Conservation (phyloP, 2,329 filamentous ascomycete species). For the Shiraia sp. region DNA sequence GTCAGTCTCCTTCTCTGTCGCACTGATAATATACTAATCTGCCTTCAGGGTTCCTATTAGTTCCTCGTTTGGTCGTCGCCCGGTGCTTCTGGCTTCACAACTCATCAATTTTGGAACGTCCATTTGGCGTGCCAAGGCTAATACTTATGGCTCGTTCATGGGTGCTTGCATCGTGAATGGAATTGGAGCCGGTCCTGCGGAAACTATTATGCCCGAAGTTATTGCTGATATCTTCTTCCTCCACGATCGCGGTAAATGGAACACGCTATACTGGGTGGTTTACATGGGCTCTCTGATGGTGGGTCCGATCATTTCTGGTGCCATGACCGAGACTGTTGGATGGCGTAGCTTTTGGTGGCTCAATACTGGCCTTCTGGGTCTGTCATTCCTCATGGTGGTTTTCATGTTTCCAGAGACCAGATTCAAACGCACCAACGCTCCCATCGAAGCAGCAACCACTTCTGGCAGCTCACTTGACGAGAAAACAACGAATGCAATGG, state of each 20-base stretch:
- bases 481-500: slow-evolving; percentile 17
- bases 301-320: slow-evolving; percentile 60
- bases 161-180: slow-evolving; percentile 65
- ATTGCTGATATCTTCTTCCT: slow-evolving; percentile 69
- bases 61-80: slow-evolving; percentile 59
- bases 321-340: slow-evolving; percentile 62
- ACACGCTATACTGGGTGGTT: slow-evolving; percentile 63
- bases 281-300: slow-evolving; percentile 68
- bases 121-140: slow-evolving; percentile 63
- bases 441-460: slow-evolving; percentile 2
- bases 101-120: slow-evolving; percentile 57
- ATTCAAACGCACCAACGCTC: slow-evolving; percentile 54
- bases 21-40: slow-evolving; percentile 2
- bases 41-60: slow-evolving; percentile 57
- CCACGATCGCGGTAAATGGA: slow-evolving; percentile 66
- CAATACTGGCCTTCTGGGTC: slow-evolving; percentile 59
- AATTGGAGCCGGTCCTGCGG: slow-evolving; percentile 64
- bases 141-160: slow-evolving; percentile 65
- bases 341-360: slow-evolving; percentile 70
- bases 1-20: slow-evolving; percentile 36
- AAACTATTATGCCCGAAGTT: slow-evolving; percentile 65
- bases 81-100: slow-evolving; percentile 57
- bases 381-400: slow-evolving; percentile 56
- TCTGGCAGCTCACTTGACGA: slow-evolving; percentile 14
- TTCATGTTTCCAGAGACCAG: slow-evolving; percentile 68